Evolutionary conservation across 2,329 filamentous ascomycete species (phyloP), one percentile per base, ranked within the genome.

Genomic region (Penicillium sp.): DNA sequence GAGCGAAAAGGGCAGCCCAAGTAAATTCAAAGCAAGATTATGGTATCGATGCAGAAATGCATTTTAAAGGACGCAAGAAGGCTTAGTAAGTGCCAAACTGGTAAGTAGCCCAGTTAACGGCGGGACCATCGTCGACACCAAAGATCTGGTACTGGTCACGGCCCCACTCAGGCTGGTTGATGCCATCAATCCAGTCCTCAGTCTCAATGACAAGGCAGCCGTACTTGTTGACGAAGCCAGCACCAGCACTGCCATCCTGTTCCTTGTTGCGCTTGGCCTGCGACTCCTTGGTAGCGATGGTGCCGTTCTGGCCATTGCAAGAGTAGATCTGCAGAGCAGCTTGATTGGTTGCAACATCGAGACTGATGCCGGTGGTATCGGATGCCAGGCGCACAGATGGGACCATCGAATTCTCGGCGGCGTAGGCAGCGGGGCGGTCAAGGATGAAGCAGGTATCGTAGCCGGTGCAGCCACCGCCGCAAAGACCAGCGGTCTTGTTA

Each of bases 171-270:
- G 93, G 93, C 67, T 96, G 85, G 77, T 96, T 97, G 77, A 98
- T 95, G 26, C 83, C 92, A 72, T 96, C 93, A 69, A 97, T 96
- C 85, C 87, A 97, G 73, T 95, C 92, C 81, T 97, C 86, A 13
- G 95, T 91, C 78, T 97, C 93, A 75, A 97, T 84, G 49, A 96
- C 93, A 26, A 96, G 70, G 75, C 93, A 97, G 31, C 91, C 92
- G 70, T 92, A 91, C 79, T 93, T 61, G 71, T 80, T 64, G 71
- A 84, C 66, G 78, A 72, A 66, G 72, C 69, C 72, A 62, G 70
- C 78, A 64, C 74, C 67, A 10, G 77, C 72, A 42, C 81, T 78
- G n/a, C 79, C 80, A 62, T 81, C 81, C n/a, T 80, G 33, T 8
- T 54, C 80, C 77, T 83, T 81, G 55, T 84, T 86, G 21, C 83